Evolutionary conservation across 2,329 filamentous ascomycete genomes (phyloP), one percentile per base, ranked within the genome.

Genomic region (Talaromyces sp.): DNA sequence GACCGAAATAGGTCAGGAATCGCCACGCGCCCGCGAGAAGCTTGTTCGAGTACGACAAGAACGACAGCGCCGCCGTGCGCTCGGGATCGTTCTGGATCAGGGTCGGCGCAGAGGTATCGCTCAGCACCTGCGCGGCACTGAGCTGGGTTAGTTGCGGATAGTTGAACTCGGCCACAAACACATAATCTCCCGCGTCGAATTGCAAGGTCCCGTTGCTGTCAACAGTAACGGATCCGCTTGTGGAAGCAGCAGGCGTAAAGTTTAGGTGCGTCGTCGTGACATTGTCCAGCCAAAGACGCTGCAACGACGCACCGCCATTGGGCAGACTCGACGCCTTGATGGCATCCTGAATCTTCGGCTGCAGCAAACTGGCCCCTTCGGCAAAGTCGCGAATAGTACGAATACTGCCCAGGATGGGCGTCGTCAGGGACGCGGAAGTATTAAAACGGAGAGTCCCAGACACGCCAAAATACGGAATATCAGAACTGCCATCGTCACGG

Each of bases 1-100:
- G 80, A 0, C 85, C 86, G 71, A 89, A 88, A 66, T 88, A 89
- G 0, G 86, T 88, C 51, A 89, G 70, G 65, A 88, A 89, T 1
- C 85, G 75, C 86, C 85, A 89, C 4, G 83, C 84, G 11, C 86
- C 86, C 1, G 86, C 86, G 2, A 87, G 75, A 0, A 89, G 75
- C 64, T 88, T 89, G 32, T 84, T 76, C 0, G 78, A 82, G 64
- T 88, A 89, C 0, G 86, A 88, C 4, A 89, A 73, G 70, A 89
- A 88, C 0, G 84, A 83, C 0, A 88, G 71, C 0, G 84, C 84
- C 0, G 76, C 77, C 0, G 80, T 78, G 58, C 84, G 77, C 43
- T 78, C 78, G 0, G 77, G 71, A 31, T 80, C 72, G 51, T 82
- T 70, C 0, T 70, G 62, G 27, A 82, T 79, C 3, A 87, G 70